phyloP scores from a whole-genome alignment of 2,329 filamentous ascomycete genomes.

The Pseudogymnoascus sp. region DNA sequence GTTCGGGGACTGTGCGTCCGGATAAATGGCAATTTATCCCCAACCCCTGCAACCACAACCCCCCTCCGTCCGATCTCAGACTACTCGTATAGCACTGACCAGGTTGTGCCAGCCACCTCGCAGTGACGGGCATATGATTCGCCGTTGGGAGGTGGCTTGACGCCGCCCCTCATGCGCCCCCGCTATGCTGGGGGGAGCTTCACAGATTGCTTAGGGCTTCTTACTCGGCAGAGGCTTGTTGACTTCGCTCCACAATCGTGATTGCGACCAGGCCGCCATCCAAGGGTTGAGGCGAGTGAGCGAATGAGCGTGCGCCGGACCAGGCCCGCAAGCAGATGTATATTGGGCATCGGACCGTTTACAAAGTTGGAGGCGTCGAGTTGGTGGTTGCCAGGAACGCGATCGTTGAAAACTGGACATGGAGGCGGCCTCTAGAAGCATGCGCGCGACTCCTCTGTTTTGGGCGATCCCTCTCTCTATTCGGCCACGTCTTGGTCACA shows the following conservation, averaged over 20 bases:
- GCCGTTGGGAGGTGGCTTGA: neutral
- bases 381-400: neutral
- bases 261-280: neutral
- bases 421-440: neutral
- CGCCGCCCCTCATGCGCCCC: neutral
- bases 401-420: neutral
- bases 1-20: neutral
- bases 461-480: neutral
- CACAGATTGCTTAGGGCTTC: neutral
- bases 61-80: slow-evolving; percentile 4
- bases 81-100: neutral
- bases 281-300: neutral
- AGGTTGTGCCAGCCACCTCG: neutral
- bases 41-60: neutral
- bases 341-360: slow-evolving; percentile 9
- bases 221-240: slow-evolving; percentile 6
- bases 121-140: neutral
- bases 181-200: neutral
- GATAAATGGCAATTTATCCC: slow-evolving; percentile 2
- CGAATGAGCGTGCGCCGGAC: neutral
- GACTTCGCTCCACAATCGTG: neutral
- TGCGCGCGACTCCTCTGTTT: neutral
- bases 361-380: neutral
- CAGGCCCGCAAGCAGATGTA: neutral
- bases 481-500: neutral